Percentiles rank a stretch among this genome's conserved stretches.
phyloP scores from a whole-genome alignment of 495 filamentous ascomycete genomes.

The Tuber calosporum region DNA sequence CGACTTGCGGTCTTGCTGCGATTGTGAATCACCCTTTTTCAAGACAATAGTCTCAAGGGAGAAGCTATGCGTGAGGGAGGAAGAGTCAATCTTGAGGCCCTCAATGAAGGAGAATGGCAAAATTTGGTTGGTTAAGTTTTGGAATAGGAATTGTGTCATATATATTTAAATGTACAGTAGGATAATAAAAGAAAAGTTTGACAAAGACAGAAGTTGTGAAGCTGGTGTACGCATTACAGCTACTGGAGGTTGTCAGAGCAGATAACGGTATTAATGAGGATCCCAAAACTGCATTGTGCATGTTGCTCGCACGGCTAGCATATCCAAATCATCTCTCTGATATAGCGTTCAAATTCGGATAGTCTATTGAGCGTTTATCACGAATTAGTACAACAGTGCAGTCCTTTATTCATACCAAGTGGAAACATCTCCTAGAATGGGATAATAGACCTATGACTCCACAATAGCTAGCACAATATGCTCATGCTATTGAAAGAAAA shows the following conservation, averaged over 20 bases:
- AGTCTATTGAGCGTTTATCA: neutral
- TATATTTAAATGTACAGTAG: too few species aligned
- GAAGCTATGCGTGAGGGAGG: too few species aligned
- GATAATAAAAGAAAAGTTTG: neutral
- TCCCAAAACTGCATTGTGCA: neutral
- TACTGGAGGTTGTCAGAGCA: neutral
- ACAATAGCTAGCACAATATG: neutral
- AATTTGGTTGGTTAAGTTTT: too few species aligned
- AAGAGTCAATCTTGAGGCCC: too few species aligned
- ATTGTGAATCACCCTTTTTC: too few species aligned
- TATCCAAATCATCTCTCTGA: neutral
- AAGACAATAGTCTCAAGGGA: too few species aligned
- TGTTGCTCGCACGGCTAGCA: neutral
- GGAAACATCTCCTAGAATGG: neutral
- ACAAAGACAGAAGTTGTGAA: neutral
- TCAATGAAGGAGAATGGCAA: too few species aligned
- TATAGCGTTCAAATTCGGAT: neutral
- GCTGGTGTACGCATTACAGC: neutral
- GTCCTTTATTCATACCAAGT: neutral
- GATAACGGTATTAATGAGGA: neutral
- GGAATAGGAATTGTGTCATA: too few species aligned
- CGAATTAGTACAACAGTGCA: neutral
- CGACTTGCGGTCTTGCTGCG: too few species aligned
- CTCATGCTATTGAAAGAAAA: neutral
- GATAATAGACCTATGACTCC: neutral